These are phyloP conservation scores for Talaromyces ruber DNA, from an alignment of 495 filamentous ascomycete genomes.

Conservation along the genomic window DNA sequence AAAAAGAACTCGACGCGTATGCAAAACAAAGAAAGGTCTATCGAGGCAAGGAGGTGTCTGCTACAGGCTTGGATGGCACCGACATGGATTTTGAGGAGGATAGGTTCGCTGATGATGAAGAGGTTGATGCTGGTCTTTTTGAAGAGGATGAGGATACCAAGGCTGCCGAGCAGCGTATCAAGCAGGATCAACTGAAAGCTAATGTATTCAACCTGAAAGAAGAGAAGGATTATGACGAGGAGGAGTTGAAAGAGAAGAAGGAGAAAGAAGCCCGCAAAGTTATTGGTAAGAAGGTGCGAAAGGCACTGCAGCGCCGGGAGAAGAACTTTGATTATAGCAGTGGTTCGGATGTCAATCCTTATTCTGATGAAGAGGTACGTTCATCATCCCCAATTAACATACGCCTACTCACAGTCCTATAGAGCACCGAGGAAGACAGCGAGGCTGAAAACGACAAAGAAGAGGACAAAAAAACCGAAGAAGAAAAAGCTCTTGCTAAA, in stretches of 20 bases:
- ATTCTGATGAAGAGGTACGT: slow-evolving; percentile 45
- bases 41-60: slow-evolving; percentile 29
- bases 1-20: slow-evolving; percentile 42
- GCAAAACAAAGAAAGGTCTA: slow-evolving; percentile 37
- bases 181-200: slow-evolving; percentile 77
- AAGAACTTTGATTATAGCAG: slow-evolving; percentile 77
- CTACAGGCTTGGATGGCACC: slow-evolving; percentile 38
- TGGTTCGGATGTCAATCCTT: slow-evolving; percentile 68
- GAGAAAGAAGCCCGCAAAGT: slow-evolving; percentile 59
- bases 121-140: slow-evolving; percentile 64
- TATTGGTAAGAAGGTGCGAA: slow-evolving; percentile 66
- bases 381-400: background rate
- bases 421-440: slow-evolving; percentile 34
- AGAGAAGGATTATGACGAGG: slow-evolving; percentile 76
- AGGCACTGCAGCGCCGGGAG: slow-evolving; percentile 74
- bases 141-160: slow-evolving; percentile 82
- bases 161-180: slow-evolving; percentile 75
- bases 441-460: slow-evolving; percentile 51
- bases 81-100: slow-evolving; percentile 59
- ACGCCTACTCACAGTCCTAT: background rate
- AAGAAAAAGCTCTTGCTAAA: slow-evolving; percentile 37
- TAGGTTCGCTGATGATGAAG: slow-evolving; percentile 81
- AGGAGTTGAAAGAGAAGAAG: slow-evolving; percentile 60
- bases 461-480: slow-evolving; percentile 63
- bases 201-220: slow-evolving; percentile 81